Evolutionary conservation across 2,329 filamentous ascomycete genomes (phyloP), one percentile per base, ranked within the genome.

Genomic region (Penicillium sclerotigenum): DNA sequence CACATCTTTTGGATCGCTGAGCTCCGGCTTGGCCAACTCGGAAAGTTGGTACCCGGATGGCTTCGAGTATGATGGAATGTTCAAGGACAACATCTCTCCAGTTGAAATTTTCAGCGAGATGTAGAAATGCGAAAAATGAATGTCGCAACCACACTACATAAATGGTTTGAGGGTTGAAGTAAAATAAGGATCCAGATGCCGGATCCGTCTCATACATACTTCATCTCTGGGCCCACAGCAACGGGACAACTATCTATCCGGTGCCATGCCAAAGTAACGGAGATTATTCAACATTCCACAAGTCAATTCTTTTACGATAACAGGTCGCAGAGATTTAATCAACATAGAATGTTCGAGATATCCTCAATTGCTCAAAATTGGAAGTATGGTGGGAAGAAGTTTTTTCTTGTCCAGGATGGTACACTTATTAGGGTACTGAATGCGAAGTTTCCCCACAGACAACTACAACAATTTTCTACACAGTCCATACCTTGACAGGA

Each of bases 1-100:
- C 22, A 67, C 64, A 54, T 67, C 64, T n/a, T 64, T 59, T 5
- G 54, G 24, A 29, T 54, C 54, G 13, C 38, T 41, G 11, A 67
- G 40, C 22, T 58, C 54, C 7, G 64, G 64, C 24, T 56, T 59
- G 9, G 63, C 54, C n/a, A 66, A 37, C 7, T 67, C 64, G 1
- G 55, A 59, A 5, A 67, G 37, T 37, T 58, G 54, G 31, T 67
- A 66, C 7, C 47, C 61, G 1, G 60, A 65, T 13, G 65, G 64
- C 18, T 50, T 47, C 3, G 62, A 54, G 48, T 67, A 64, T 14
- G 50, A 29, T n/a, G 60, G n/a, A 4, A 57, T 62, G 31, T 56
- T 59, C 13, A 66, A 31, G 20, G 64, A 64, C 22, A 63, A 47
- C 64, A 66, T 66, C 16, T 47, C 3, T 0, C n/a, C n/a, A 11